Percentiles rank a stretch among this genome's conserved stretches.
These are phyloP conservation scores for Gynochthodes officinalis DNA, from an alignment of 257 asterid genomes.

Conservation along the genomic window DNA sequence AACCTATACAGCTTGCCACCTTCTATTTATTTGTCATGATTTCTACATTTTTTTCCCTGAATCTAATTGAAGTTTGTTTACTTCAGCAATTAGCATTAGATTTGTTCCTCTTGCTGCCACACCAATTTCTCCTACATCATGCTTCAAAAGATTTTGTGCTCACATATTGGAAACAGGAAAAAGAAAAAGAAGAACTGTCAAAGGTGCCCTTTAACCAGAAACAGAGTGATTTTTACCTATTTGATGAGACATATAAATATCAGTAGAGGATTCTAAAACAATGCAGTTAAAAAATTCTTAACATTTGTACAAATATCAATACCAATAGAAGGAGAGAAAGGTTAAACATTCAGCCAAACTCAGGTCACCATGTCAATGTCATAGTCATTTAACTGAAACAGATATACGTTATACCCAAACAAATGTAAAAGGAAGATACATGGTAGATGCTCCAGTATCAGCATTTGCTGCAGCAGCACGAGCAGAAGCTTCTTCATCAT, in stretches of 20 bases:
- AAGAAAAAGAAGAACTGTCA: not conserved
- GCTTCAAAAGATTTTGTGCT: not conserved
- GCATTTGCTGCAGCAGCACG: conserved; percentile 56
- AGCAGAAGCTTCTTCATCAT: conserved; percentile 83
- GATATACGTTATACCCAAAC: conserved; percentile 16
- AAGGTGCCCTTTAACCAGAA: not conserved
- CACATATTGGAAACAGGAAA: not conserved
- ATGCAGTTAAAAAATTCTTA: not conserved
- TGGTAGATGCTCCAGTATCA: conserved; percentile 69
- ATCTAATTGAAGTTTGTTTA: not conserved
- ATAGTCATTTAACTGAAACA: conserved; percentile 6
- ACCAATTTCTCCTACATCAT: not conserved
- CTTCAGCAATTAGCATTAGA: not conserved
- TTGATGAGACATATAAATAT: not conserved
- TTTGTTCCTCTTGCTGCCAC: not conserved
- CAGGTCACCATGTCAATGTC: not conserved
- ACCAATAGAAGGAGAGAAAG: not conserved
- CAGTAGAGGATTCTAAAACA: not conserved
- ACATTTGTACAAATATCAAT: not conserved
- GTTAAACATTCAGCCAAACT: not conserved
- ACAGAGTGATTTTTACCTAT: not conserved
- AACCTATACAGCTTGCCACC: not conserved
- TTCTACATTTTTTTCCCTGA: not conserved
- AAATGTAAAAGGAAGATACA: conserved; percentile 38
- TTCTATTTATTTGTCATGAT: not conserved